Conservation (phyloP, 106 monocot genomes). For the Vanilla planifolia region DNA sequence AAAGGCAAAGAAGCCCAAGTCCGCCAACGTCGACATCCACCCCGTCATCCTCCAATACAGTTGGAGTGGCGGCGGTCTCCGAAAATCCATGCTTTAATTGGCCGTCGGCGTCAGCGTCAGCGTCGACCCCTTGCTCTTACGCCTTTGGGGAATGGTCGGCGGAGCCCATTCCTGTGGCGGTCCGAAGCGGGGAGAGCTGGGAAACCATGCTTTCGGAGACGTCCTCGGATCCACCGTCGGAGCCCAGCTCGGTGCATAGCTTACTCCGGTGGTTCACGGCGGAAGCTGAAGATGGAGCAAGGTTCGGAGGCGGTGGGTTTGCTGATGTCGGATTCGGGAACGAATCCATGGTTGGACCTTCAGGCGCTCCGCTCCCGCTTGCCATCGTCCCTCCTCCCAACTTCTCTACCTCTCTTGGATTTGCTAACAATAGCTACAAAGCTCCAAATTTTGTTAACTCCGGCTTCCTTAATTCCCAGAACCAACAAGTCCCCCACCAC, state of each 20-base stretch:
- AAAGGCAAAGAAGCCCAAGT: slow-evolving; percentile 39
- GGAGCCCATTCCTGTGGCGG: slow-evolving; percentile 21
- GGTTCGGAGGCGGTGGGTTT: slow-evolving; percentile 7
- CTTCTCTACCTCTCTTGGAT: not conserved
- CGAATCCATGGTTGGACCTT: slow-evolving; percentile 12
- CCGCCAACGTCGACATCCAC: slow-evolving; percentile 46
- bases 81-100: slow-evolving; percentile 15
- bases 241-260: slow-evolving; percentile 21
- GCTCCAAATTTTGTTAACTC: not conserved
- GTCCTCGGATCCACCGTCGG: slow-evolving; percentile 1
- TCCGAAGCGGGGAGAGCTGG: slow-evolving; percentile 24
- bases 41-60: slow-evolving; percentile 20
- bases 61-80: slow-evolving; percentile 9
- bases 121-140: too few relatives aligned
- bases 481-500: slow-evolving; percentile 3
- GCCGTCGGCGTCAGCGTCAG: slow-evolving; percentile 6
- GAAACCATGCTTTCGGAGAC: slow-evolving; percentile 22
- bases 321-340: slow-evolving; percentile 16
- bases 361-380: not conserved
- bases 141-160: slow-evolving; percentile 15
- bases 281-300: slow-evolving; percentile 10
- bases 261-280: slow-evolving; percentile 29
- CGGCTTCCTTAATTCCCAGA: slow-evolving; percentile 10
- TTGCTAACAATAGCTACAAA: not conserved
- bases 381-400: not conserved